A percentile compares a stretch with the other conserved stretches of the same genome.
These are phyloP conservation scores for Isabelozyma rhagii DNA, from an alignment of 805 yeast genomes.

Conservation along the genomic window DNA sequence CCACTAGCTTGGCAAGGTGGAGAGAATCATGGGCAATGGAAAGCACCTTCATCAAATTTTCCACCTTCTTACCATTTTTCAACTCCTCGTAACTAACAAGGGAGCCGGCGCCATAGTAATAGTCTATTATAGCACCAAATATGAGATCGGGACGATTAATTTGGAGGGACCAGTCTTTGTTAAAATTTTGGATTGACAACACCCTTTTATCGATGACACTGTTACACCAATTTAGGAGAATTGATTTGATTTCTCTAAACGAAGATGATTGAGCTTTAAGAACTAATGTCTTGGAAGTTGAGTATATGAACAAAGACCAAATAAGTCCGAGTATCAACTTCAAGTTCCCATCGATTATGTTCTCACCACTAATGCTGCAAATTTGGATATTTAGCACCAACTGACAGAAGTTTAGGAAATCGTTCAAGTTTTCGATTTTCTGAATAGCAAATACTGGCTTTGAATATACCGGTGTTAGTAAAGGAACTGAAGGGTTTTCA, in stretches of 20 bases:
- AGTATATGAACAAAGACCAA: slow-evolving; percentile 47
- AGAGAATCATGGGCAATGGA: slow-evolving; percentile 40
- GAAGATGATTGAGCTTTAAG: slow-evolving; percentile 20
- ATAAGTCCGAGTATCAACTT: slow-evolving; percentile 47
- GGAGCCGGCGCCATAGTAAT: slow-evolving; percentile 13
- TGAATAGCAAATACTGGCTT: slow-evolving; percentile 44
- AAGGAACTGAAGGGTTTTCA: slow-evolving; percentile 11
- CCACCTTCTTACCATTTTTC: slow-evolving; percentile 21
- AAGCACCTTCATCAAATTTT: slow-evolving; percentile 35
- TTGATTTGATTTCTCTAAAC: slow-evolving; percentile 26
- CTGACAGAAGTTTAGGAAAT: slow-evolving; percentile 39
- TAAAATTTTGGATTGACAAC: slow-evolving; percentile 43
- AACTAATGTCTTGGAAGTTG: slow-evolving; percentile 25
- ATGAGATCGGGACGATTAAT: slow-evolving; percentile 48
- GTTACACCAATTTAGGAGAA: slow-evolving; percentile 53
- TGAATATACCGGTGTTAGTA: slow-evolving; percentile 27
- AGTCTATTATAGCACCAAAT: slow-evolving; percentile 33
- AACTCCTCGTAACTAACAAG: slow-evolving; percentile 29
- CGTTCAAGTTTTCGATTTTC: slow-evolving; percentile 45
- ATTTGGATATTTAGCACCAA: slow-evolving; percentile 38
- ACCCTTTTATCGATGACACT: slow-evolving; percentile 15
- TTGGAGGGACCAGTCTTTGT: slow-evolving; percentile 51
- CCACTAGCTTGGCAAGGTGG: slow-evolving; percentile 52
- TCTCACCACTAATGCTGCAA: slow-evolving; percentile 46
- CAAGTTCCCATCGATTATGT: slow-evolving; percentile 45